Conservation (phyloP, 140 eudicot species). For the Cichorium intybus region DNA sequence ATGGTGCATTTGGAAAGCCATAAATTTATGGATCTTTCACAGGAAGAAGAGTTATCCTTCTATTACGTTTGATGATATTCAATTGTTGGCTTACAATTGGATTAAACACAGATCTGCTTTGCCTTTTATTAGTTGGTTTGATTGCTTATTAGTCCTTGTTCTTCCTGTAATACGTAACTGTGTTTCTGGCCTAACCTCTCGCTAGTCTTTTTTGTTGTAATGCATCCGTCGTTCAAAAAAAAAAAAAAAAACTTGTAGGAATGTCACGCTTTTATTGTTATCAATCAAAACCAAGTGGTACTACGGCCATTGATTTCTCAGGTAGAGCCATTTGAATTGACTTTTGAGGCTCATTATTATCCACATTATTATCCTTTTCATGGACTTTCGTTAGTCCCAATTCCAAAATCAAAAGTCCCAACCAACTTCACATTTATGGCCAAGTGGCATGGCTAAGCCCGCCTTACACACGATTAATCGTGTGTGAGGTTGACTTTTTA, state of each 20-base stretch:
- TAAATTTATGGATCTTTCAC: too few relatives aligned
- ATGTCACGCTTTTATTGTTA: not conserved
- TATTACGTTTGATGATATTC: too few relatives aligned
- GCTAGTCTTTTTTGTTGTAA: too few relatives aligned
- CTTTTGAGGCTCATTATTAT: constrained; percentile 1
- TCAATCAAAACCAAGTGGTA: not conserved
- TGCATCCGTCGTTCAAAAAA: too few relatives aligned
- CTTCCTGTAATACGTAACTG: too few relatives aligned
- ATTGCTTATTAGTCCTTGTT: too few relatives aligned
- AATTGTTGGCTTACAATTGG: too few relatives aligned
- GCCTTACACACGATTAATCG: not conserved
- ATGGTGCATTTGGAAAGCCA: too few relatives aligned
- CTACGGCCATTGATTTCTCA: not conserved
- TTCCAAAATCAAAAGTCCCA: constrained; percentile 3
- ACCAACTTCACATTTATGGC: not conserved
- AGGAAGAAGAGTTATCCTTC: too few relatives aligned
- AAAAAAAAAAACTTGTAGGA: not conserved
- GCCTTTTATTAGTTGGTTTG: too few relatives aligned
- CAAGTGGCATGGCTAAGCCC: constrained; percentile 8
- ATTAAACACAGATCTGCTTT: too few relatives aligned
- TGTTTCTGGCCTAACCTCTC: too few relatives aligned
- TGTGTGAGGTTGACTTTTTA: not conserved
- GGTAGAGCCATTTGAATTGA: not conserved
- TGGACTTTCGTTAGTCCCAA: not conserved
- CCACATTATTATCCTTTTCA: not conserved